phyloP scores from a whole-genome alignment of 2,329 filamentous ascomycete species.

The Apiospora sp. region DNA sequence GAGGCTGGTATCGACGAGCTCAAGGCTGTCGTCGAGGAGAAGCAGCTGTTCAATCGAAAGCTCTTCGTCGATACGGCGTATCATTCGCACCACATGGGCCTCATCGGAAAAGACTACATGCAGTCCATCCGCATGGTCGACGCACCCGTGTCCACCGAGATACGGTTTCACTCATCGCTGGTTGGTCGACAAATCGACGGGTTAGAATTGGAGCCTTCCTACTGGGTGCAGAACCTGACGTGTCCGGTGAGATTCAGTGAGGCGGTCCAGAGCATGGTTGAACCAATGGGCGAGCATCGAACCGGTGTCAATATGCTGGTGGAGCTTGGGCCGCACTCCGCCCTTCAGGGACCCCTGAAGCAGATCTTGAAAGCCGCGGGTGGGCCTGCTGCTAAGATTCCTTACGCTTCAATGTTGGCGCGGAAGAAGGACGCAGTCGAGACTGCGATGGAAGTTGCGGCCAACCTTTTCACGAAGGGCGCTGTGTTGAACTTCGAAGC shows the following conservation, averaged over 20 bases:
- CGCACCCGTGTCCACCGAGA: constrained; percentile 43
- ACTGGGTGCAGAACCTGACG: constrained; percentile 38
- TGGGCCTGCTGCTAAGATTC: constrained; percentile 33
- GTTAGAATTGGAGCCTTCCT: constrained; percentile 33
- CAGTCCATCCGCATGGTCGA: constrained; percentile 30
- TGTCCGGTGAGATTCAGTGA: constrained; percentile 36
- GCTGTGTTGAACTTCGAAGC: constrained; percentile 37
- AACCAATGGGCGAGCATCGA: constrained; percentile 42
- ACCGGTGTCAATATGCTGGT: constrained; percentile 44
- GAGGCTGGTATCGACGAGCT: constrained; percentile 35
- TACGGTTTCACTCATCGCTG: constrained; percentile 35
- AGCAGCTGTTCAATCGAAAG: constrained; percentile 36
- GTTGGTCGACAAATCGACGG: constrained; percentile 30
- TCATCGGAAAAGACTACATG: constrained; percentile 36
- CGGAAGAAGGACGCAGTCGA: constrained; percentile 33
- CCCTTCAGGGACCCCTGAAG: constrained; percentile 37
- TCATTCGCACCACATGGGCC: constrained; percentile 38
- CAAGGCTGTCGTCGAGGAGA: constrained; percentile 30
- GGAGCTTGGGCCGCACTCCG: constrained; percentile 36
- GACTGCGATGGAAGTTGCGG: constrained; percentile 39
- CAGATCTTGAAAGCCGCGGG: constrained; percentile 36
- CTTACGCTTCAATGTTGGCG: constrained; percentile 39
- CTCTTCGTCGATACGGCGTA: constrained; percentile 38
- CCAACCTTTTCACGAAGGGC: constrained; percentile 40
- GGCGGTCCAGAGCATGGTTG: constrained; percentile 30